Percentiles rank a stretch among this genome's conserved stretches.
Conservation (phyloP, 2,329 filamentous ascomycete species). For the Fusarium nelsonii region DNA sequence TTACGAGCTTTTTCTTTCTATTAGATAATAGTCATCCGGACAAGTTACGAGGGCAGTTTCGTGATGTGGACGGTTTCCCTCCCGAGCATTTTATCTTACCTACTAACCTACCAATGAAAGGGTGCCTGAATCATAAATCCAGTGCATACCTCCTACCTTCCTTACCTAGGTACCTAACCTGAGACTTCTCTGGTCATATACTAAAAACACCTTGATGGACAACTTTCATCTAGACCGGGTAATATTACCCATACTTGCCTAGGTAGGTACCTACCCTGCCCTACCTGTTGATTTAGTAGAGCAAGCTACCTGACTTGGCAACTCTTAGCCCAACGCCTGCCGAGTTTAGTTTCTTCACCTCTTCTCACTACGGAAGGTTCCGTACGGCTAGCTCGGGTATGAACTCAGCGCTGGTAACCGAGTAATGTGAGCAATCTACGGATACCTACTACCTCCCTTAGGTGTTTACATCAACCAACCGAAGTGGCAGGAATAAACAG, state of each 20-base stretch:
- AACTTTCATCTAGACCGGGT: too few relatives aligned
- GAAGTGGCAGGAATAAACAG: background rate
- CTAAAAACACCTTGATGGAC: too few relatives aligned
- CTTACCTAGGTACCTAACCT: too few relatives aligned
- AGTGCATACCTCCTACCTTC: too few relatives aligned
- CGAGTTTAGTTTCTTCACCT: background rate
- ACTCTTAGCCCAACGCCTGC: background rate
- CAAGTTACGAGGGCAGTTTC: background rate
- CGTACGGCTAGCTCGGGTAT: conserved; percentile 4
- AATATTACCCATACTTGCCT: background rate
- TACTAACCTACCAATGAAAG: too few relatives aligned
- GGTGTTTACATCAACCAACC: background rate
- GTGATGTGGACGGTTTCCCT: too few relatives aligned
- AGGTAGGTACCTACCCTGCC: background rate
- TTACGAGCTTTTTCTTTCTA: background rate
- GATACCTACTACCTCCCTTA: too few relatives aligned
- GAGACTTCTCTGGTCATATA: too few relatives aligned
- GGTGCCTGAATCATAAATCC: background rate
- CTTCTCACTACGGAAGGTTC: conserved; percentile 1
- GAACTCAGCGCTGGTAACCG: background rate
- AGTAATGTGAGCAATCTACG: background rate
- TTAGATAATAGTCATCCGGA: background rate
- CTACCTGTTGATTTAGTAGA: background rate
- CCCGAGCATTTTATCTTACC: too few relatives aligned
- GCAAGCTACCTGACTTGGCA: background rate